phyloP scores from a whole-genome alignment of 495 filamentous ascomycete genomes.

The Pseudomonodictys pantanalensis region DNA sequence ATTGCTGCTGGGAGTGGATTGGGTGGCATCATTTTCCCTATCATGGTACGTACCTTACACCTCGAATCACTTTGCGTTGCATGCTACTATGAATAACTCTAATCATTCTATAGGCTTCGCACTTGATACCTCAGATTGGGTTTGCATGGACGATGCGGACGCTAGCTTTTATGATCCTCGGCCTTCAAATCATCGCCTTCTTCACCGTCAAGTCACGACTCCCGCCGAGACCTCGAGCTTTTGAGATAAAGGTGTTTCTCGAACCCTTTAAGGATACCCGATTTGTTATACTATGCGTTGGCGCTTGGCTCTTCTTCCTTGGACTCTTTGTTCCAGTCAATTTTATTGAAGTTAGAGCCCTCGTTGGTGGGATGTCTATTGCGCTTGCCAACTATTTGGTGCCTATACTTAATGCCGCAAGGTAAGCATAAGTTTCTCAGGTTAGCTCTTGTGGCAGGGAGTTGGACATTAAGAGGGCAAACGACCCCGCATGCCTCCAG shows the following conservation, averaged over 20 bases:
- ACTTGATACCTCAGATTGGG: constrained; percentile 58
- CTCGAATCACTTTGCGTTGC: too few relatives aligned
- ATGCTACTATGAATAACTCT: too few relatives aligned
- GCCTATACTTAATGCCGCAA: constrained; percentile 69
- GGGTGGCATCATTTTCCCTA: constrained; percentile 66
- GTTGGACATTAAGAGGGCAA: too few relatives aligned
- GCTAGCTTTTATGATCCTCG: constrained; percentile 55
- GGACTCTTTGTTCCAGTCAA: constrained; percentile 74
- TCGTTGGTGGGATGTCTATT: constrained; percentile 57
- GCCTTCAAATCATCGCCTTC: constrained; percentile 48
- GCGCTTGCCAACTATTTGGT: constrained; percentile 62
- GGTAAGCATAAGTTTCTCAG: too few relatives aligned
- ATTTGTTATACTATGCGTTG: constrained; percentile 53
- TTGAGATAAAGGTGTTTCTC: constrained; percentile 56
- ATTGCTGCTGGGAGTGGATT: constrained; percentile 64
- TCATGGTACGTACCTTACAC: constrained; percentile 71
- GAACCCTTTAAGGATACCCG: constrained; percentile 57
- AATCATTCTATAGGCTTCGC: constrained; percentile 52
- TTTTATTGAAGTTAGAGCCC: constrained; percentile 62
- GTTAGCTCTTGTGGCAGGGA: too few relatives aligned
- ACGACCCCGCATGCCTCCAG: too few relatives aligned
- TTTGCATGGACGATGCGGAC: constrained; percentile 60
- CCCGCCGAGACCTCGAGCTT: constrained; percentile 53
- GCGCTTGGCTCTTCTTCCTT: constrained; percentile 63
- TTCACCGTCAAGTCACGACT: constrained; percentile 53